Conservation (phyloP, 2,329 filamentous ascomycete genomes). For the Neoarthrinium moseri region DNA sequence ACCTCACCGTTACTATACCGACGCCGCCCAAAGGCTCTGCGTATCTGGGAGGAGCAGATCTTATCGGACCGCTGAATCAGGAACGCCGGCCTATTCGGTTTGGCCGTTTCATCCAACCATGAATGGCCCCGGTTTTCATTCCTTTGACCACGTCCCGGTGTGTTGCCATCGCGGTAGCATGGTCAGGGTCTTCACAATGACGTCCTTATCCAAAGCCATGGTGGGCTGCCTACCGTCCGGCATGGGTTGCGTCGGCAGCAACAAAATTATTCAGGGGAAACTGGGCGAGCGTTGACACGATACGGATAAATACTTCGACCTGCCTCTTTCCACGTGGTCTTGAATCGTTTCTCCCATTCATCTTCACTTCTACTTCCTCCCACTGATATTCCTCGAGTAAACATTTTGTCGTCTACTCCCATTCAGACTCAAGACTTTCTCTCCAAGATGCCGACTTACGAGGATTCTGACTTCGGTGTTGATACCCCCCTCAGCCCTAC, state of each 20-base stretch:
- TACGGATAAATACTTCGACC: neutral
- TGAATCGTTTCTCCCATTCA: neutral
- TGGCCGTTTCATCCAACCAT: neutral
- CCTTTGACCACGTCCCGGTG: slow-evolving; percentile 2
- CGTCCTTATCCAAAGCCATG: slow-evolving; percentile 8
- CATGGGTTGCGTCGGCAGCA: slow-evolving; percentile 4
- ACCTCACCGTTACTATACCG: neutral
- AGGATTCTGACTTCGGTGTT: slow-evolving; percentile 53
- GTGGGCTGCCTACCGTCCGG: neutral
- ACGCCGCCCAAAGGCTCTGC: neutral
- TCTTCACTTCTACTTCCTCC: neutral
- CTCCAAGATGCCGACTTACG: slow-evolving; percentile 57
- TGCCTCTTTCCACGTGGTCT: slow-evolving; percentile 2
- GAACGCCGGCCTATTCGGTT: neutral
- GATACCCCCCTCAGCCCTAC: slow-evolving; percentile 26
- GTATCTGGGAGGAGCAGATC: neutral
- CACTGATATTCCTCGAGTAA: neutral
- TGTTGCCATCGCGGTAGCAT: neutral
- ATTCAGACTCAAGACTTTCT: slow-evolving; percentile 6
- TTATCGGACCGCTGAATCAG: slow-evolving; percentile 8
- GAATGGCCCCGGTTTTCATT: neutral
- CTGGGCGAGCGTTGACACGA: neutral
- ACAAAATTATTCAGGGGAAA: slow-evolving; percentile 3
- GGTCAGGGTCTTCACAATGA: neutral
- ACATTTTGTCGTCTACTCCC: neutral